Percentiles rank a stretch among this genome's conserved stretches.
phyloP scores from a whole-genome alignment of 2,329 filamentous ascomycete genomes.

The Cytospora chrysosperma region DNA sequence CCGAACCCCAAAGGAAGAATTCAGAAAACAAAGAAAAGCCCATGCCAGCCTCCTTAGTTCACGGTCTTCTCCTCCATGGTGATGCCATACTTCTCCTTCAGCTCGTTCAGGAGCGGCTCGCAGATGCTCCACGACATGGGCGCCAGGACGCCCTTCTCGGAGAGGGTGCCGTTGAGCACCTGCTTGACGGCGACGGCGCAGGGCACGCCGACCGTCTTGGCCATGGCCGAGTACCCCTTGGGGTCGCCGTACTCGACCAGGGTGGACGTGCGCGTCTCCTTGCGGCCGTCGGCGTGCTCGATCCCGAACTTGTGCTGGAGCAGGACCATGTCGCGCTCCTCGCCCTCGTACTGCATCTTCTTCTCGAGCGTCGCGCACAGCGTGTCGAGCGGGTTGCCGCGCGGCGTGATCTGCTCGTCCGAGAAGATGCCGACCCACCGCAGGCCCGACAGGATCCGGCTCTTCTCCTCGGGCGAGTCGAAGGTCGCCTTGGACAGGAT shows the following conservation, averaged over 20 bases:
- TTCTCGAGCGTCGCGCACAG: slow-evolving; percentile 81
- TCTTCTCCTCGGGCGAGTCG: slow-evolving; percentile 60
- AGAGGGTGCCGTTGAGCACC: slow-evolving; percentile 73
- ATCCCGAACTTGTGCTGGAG: slow-evolving; percentile 83
- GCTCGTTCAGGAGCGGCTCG: slow-evolving; percentile 71
- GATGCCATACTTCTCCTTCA: slow-evolving; percentile 76
- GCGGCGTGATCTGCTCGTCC: slow-evolving; percentile 66
- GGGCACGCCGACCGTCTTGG: slow-evolving; percentile 72
- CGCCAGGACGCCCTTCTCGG: slow-evolving; percentile 71
- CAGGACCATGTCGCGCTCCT: slow-evolving; percentile 81
- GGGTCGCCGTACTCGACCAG: slow-evolving; percentile 80
- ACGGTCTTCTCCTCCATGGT: slow-evolving; percentile 68
- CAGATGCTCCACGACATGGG: slow-evolving; percentile 73
- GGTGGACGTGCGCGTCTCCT: slow-evolving; percentile 77
- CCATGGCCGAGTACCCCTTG: slow-evolving; percentile 79
- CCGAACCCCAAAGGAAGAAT: too few relatives aligned
- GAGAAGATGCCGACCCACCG: slow-evolving; percentile 70
- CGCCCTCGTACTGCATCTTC: slow-evolving; percentile 85
- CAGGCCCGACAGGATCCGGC: slow-evolving; percentile 67
- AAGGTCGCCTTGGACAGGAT: slow-evolving; percentile 77
- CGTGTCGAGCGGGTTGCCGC: slow-evolving; percentile 83
- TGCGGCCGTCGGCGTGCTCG: slow-evolving; percentile 74
- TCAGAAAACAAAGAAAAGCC: background rate
- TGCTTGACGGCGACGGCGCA: slow-evolving; percentile 70
- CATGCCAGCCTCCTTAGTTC: slow-evolving; percentile 30